Conservation (phyloP, 2,329 filamentous ascomycete genomes). For the Cytospora leucostoma region DNA sequence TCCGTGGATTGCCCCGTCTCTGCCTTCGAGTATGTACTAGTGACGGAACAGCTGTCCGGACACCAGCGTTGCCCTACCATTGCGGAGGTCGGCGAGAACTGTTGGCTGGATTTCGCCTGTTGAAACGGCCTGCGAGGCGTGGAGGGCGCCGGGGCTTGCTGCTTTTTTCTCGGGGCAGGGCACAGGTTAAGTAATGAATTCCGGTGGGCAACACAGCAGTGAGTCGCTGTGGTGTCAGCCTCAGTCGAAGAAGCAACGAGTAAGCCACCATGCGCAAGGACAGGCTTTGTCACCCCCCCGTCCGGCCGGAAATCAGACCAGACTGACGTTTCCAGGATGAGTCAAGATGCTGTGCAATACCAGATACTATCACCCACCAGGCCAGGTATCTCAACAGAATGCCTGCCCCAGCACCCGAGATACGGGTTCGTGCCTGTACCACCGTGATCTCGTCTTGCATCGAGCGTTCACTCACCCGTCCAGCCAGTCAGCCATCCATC, state of each 20-base stretch:
- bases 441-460: conserved; percentile 13
- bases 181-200: background rate
- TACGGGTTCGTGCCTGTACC: conserved; percentile 17
- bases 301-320: background rate
- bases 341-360: background rate
- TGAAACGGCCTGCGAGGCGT: conserved; percentile 10
- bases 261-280: background rate
- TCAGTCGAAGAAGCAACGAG: background rate
- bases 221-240: background rate
- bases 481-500: too few relatives aligned
- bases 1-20: background rate
- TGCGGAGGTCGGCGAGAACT: conserved; percentile 20
- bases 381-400: background rate
- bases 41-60: background rate
- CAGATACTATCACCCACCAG: background rate
- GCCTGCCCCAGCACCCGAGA: background rate
- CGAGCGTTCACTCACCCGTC: background rate
- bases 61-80: conserved; percentile 3
- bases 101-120: conserved; percentile 21
- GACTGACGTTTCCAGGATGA: background rate
- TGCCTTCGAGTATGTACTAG: background rate
- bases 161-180: background rate
- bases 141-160: conserved; percentile 6
- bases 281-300: background rate
- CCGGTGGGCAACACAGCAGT: conserved; percentile 18